Evolutionary conservation across 1,284 basidiomycete species (phyloP), one percentile per base, ranked within the genome.

Genomic region (Leccinum pachyderme): DNA sequence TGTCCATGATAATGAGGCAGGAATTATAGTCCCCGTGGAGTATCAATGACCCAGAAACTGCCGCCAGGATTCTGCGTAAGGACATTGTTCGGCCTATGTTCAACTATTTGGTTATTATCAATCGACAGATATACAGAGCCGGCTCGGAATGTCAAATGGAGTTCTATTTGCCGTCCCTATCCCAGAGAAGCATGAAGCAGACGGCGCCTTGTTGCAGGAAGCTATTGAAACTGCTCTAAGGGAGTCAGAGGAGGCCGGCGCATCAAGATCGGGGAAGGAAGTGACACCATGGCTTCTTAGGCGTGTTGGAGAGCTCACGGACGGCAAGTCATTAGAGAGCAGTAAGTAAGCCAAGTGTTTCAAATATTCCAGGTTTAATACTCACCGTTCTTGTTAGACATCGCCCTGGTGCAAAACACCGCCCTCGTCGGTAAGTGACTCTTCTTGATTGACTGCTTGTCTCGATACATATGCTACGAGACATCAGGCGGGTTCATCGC

Each of bases 251-350:
- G 81, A 83, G 60, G 88, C 87, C 61, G 94, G 95, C 0, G 79
- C 98, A 49, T 89, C 83, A 65, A 87, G 80, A 62, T 76, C 78
- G 12, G 97, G 97, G 6, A 98, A 98, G 67, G 90, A 94, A 59
- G 95, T 85, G 9, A 99, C 97, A 1, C 97, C 97, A 3, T 99
- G 96, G 96, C 78, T 99, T 11, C 77, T 99, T 29, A 80, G 81
- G 55, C 84, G 95, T 18, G 89, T 99, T 2, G 82, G 82, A 7
- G 88, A 98, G 69, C 76, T 99, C 47, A 94, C 91, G 0, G 68
- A 80, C 39, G 92, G 93, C 4, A 77, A 76, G 56, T 93, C 93
- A 2, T 73, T 95, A 51, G 75, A 78, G 41, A 87, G 82, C 62
- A 91, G 87, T 90, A 81, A 91, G 87, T 90, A 81, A 77, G 37